Evolutionary conservation across 768 basidiomycete genomes (phyloP).

Genomic region (Calocera viscosa): DNA sequence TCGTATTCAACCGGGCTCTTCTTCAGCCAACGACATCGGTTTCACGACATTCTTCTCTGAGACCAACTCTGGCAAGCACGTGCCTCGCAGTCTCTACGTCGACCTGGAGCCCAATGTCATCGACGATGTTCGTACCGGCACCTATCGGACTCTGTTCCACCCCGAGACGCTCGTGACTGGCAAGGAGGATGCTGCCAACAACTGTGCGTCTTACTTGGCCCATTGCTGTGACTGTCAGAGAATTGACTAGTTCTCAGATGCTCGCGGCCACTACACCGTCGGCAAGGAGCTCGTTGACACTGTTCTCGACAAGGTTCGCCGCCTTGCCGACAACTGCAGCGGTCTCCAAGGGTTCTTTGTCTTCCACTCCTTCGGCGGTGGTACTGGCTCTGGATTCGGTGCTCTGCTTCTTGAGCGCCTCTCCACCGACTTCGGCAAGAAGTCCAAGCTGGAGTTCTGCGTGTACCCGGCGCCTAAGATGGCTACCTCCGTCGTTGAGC

Average conservation of each 20-base stretch:
- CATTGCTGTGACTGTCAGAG: background rate
- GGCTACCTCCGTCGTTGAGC: slow-evolving; percentile 94
- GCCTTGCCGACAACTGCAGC: slow-evolving; percentile 92
- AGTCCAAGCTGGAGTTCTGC: slow-evolving; percentile 96
- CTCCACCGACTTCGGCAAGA: slow-evolving; percentile 98
- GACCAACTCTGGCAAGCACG: slow-evolving; percentile 92
- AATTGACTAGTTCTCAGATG: slow-evolving; percentile 44
- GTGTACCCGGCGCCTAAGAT: slow-evolving; percentile 93
- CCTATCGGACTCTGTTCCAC: slow-evolving; percentile 95
- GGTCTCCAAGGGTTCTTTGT: slow-evolving; percentile 99
- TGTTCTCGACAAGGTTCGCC: slow-evolving; percentile 93
- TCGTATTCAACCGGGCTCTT: slow-evolving; percentile 67
- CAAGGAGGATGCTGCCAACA: slow-evolving; percentile 99
- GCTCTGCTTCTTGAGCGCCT: slow-evolving; percentile 93
- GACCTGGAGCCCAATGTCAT: slow-evolving; percentile 96
- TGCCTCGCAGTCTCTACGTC: slow-evolving; percentile 93
- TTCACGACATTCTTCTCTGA: slow-evolving; percentile 99
- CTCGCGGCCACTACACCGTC: slow-evolving; percentile 97
- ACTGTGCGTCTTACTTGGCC: slow-evolving; percentile 50
- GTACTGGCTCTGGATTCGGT: slow-evolving; percentile 98
- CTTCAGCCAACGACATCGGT: slow-evolving; percentile 68
- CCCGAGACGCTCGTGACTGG: slow-evolving; percentile 97
- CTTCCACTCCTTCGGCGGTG: slow-evolving; percentile 99
- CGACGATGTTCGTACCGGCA: slow-evolving; percentile 90
- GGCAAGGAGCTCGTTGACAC: slow-evolving; percentile 97